Conservation (phyloP, 345 rosid species). For the Toxicodendron radicans region DNA sequence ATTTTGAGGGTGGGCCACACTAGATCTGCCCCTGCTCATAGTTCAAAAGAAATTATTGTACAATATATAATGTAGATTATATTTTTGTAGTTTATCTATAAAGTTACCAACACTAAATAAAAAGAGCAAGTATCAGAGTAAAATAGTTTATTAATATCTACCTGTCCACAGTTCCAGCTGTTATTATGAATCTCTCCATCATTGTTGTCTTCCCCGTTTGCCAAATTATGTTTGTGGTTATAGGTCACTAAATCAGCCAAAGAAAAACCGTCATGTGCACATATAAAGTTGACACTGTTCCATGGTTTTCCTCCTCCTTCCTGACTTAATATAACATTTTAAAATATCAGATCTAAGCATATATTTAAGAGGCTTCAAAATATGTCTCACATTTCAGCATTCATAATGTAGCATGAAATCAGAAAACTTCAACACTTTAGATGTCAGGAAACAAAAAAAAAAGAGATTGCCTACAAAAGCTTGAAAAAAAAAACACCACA, state of each 20-base stretch:
- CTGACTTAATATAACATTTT: conserved; percentile 37
- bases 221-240: conserved; percentile 85
- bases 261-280: conserved; percentile 96
- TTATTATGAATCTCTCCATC: conserved; percentile 91
- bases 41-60: background rate
- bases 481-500: background rate
- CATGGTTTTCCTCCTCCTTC: conserved; percentile 94
- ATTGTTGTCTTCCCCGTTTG: conserved; percentile 90
- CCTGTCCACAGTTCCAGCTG: conserved; percentile 99
- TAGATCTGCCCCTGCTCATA: no score
- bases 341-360: background rate
- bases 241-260: conserved; percentile 87
- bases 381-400: background rate
- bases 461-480: background rate
- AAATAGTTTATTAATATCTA: conserved; percentile 16
- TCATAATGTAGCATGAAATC: background rate
- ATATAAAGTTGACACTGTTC: conserved; percentile 88
- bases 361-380: background rate
- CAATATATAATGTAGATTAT: background rate
- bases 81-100: background rate
- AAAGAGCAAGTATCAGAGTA: conserved; percentile 1
- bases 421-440: background rate
- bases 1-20: no score
- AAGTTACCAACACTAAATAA: background rate
- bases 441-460: background rate